These are phyloP conservation scores for Aspergillus fischeri DNA, from an alignment of 2,329 filamentous ascomycete genomes.

Conservation along the genomic window DNA sequence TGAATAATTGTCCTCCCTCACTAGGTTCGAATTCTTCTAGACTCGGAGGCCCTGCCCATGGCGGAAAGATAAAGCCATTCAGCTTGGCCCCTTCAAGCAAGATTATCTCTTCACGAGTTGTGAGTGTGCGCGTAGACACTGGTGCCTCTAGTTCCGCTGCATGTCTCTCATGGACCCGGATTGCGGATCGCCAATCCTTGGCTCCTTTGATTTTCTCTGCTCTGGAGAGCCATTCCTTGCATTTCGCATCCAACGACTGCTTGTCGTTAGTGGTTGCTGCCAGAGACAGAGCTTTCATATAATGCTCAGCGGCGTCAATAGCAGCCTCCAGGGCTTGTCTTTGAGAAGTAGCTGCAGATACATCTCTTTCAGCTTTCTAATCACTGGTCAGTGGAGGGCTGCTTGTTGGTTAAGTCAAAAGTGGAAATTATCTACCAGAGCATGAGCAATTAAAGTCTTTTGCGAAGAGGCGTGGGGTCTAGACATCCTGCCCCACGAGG, in stretches of 20 bases:
- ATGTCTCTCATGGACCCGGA: slow-evolving; percentile 15
- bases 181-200: slow-evolving; percentile 27
- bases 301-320: slow-evolving; percentile 72
- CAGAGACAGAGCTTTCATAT: slow-evolving; percentile 69
- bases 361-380: slow-evolving; percentile 52
- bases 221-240: slow-evolving; percentile 62
- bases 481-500: slow-evolving; percentile 24
- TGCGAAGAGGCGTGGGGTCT: slow-evolving; percentile 22
- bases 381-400: slow-evolving; percentile 20
- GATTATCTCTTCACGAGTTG: slow-evolving; percentile 70
- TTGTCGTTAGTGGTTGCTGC: slow-evolving; percentile 61
- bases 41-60: slow-evolving; percentile 67
- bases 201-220: slow-evolving; percentile 71
- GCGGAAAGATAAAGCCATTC: slow-evolving; percentile 78
- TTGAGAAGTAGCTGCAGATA: slow-evolving; percentile 50
- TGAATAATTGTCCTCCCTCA: slow-evolving; percentile 54
- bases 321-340: slow-evolving; percentile 68
- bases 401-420: not conserved
- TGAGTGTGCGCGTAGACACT: slow-evolving; percentile 55
- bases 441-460: slow-evolving; percentile 26
- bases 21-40: slow-evolving; percentile 58
- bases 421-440: slow-evolving; percentile 24
- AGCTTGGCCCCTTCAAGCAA: slow-evolving; percentile 73
- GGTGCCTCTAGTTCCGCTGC: slow-evolving; percentile 43
- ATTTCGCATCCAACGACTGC: slow-evolving; percentile 62